Evolutionary conservation across 2,329 filamentous ascomycete genomes (phyloP), one percentile per base, ranked within the genome.

Genomic region (Zelopaecilomyces penicillatus): DNA sequence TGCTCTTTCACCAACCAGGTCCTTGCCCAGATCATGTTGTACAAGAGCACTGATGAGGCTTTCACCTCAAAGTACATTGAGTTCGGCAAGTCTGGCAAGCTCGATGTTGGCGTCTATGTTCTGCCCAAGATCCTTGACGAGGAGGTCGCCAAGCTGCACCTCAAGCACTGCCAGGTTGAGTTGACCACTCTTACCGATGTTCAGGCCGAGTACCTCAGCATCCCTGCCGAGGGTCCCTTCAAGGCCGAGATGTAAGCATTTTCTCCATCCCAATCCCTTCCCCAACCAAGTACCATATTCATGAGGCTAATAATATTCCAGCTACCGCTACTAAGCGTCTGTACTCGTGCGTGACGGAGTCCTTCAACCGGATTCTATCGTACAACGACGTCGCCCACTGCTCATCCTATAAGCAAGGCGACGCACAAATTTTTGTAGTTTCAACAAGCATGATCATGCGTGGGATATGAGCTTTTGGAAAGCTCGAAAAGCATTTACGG

Each of bases 1-100:
- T 98, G 93, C 85, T 97, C 91, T 54, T 98, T 98, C 85, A 95
- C 90, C 81, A 98, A 98, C 85, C 93, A 98, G 81, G 93, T 97
- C 62, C 87, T 98, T 68, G 93, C 93, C 57, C 93, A 98, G 79
- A 97, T 98, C 75, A 85, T 95, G 77, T 77, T 98, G 64, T 98
- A 73, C 86, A 97, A 97, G 85, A 84, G 82, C 62, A 78, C 84
- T 61, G 90, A 97, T 67, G 80, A 79, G 66, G 84, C 75, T 47
- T 98, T 95, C 69, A 81, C 84, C 71, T 75, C 87, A 74, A 96
- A 96, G 81, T 95, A 96, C 75, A 74, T 90, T 61, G 93, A 96
- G 75, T 98, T 95, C 68, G 88, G 86, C 74, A 87, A 90, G 78
- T 81, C 80, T 54, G 87, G 86, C 71, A 89, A 93, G 80, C 87